Conservation (phyloP, 2,329 filamentous ascomycete genomes). For the Aspergillus chevalieri region DNA sequence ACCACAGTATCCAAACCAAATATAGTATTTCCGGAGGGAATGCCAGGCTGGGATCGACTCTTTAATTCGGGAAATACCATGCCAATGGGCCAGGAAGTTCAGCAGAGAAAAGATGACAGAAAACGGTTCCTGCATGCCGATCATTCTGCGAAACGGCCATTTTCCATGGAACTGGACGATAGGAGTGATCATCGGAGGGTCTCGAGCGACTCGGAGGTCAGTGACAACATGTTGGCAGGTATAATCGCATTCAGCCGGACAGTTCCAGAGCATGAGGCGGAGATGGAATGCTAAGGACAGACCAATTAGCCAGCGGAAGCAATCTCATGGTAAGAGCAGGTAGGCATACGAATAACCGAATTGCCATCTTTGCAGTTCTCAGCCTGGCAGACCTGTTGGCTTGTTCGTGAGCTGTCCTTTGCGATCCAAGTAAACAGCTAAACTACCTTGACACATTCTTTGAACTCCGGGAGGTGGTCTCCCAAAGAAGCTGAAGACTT, state of each 20-base stretch:
- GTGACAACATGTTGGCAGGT: constrained; percentile 94
- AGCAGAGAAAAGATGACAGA: constrained; percentile 88
- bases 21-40: constrained; percentile 72
- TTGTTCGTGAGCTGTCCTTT: constrained; percentile 12
- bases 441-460: constrained; percentile 72
- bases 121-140: constrained; percentile 92
- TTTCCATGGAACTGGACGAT: constrained; percentile 96
- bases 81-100: constrained; percentile 80
- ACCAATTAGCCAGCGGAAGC: constrained; percentile 8
- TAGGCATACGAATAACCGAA: constrained; percentile 62
- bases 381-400: constrained; percentile 63
- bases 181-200: constrained; percentile 57
- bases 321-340: neutral
- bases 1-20: constrained; percentile 72
- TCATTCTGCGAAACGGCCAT: constrained; percentile 89
- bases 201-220: constrained; percentile 57
- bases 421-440: neutral
- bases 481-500: constrained; percentile 64
- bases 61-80: constrained; percentile 66
- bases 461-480: constrained; percentile 81
- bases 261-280: constrained; percentile 85
- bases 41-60: constrained; percentile 66
- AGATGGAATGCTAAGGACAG: constrained; percentile 64
- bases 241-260: constrained; percentile 93
- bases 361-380: constrained; percentile 70